These are phyloP conservation scores for Backusella sp. DNA, from an alignment of 192 early-diverging fungal species.

Conservation along the genomic window DNA sequence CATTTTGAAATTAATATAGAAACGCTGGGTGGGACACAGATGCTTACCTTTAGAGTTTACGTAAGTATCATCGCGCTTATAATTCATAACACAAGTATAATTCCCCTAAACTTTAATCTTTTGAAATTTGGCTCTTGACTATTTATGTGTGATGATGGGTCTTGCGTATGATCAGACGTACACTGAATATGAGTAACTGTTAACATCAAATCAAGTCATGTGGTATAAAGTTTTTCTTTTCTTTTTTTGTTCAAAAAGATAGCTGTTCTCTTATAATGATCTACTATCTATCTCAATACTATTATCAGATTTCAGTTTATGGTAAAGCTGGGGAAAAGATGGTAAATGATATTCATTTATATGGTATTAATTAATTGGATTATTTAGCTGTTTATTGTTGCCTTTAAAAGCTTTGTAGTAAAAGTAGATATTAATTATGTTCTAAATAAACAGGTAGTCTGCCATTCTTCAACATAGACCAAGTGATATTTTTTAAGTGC, in stretches of 20 bases:
- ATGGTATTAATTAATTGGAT: background rate
- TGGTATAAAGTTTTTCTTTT: background rate
- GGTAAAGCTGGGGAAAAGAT: too few relatives aligned
- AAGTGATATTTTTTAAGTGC: background rate
- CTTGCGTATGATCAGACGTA: background rate
- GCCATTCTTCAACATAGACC: background rate
- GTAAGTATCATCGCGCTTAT: background rate
- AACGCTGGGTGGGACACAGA: background rate
- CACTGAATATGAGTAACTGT: background rate
- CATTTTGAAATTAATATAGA: background rate
- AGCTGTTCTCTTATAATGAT: too few relatives aligned
- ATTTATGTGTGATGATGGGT: background rate
- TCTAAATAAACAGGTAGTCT: background rate
- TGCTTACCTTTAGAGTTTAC: constrained; percentile 1
- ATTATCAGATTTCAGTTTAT: too few relatives aligned
- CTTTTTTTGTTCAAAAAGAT: too few relatives aligned
- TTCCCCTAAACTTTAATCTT: background rate
- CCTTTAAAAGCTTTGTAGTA: background rate
- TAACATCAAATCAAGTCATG: background rate
- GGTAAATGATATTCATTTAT: too few relatives aligned
- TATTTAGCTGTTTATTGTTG: background rate
- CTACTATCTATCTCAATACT: too few relatives aligned
- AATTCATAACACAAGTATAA: background rate
- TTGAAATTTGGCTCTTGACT: too few relatives aligned
- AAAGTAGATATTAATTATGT: background rate